Conservation (phyloP, 1,139 yeast species). For the Pichia sp. region DNA sequence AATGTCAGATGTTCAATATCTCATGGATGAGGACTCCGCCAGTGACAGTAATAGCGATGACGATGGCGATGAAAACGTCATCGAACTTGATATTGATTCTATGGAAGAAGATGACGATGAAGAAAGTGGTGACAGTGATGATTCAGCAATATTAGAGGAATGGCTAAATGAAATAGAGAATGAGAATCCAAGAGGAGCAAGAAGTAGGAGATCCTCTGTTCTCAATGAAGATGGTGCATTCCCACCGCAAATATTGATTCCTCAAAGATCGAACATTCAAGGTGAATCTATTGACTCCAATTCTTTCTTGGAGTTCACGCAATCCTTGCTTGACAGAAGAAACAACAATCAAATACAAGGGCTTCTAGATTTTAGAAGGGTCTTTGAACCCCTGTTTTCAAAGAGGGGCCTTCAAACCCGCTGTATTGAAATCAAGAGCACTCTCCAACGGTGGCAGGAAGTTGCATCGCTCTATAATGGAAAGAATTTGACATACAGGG, state of each 20-base stretch:
- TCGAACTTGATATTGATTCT: conserved; percentile 30
- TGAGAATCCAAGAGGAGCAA: conserved; percentile 12
- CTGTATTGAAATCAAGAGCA: conserved; percentile 39
- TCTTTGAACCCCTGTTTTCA: conserved; percentile 14
- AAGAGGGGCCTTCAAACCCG: conserved; percentile 16
- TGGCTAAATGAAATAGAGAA: conserved; percentile 22
- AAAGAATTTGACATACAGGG: conserved; percentile 30
- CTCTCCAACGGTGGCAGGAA: conserved; percentile 67
- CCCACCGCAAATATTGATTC: not conserved
- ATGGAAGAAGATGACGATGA: conserved; percentile 9
- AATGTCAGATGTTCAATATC: conserved; percentile 15
- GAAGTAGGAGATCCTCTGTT: conserved; percentile 15
- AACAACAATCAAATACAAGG: conserved; percentile 12
- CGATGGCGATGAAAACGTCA: conserved; percentile 41
- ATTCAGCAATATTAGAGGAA: conserved; percentile 15
- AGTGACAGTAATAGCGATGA: conserved; percentile 49
- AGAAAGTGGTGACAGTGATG: conserved; percentile 12
- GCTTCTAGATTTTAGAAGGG: conserved; percentile 14
- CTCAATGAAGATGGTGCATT: not conserved
- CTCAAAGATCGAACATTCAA: conserved; percentile 7
- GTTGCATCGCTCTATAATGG: conserved; percentile 40
- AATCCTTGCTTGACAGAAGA: conserved; percentile 20
- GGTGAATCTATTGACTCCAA: conserved; percentile 3
- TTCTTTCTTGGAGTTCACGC: conserved; percentile 16
- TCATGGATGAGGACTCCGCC: conserved; percentile 26